These are phyloP conservation scores for Xylaria curta DNA, from an alignment of 495 filamentous ascomycete species.

Conservation along the genomic window DNA sequence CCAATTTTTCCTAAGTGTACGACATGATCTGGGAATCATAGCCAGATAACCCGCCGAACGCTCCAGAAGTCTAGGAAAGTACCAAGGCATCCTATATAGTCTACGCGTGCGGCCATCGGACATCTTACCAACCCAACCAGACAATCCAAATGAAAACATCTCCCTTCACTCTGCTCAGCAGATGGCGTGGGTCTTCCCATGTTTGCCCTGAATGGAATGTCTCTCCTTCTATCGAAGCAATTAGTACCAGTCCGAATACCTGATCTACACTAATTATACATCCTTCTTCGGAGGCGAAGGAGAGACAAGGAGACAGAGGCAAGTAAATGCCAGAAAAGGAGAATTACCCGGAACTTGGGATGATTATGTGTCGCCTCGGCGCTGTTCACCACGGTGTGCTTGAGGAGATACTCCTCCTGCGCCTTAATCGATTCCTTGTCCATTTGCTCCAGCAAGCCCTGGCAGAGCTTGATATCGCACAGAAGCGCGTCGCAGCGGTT, in stretches of 20 bases:
- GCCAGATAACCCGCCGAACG: constrained; percentile 2
- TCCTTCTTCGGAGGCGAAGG: too few species aligned
- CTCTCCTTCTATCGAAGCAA: constrained; percentile 63
- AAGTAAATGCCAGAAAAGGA: not conserved
- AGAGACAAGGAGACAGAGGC: not conserved
- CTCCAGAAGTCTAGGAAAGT: constrained; percentile 10
- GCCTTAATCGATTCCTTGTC: constrained; percentile 69
- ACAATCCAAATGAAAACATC: not conserved
- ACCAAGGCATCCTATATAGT: constrained; percentile 9
- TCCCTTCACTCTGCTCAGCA: constrained; percentile 55
- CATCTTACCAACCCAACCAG: not conserved
- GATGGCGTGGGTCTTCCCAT: constrained; percentile 84
- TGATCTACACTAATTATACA: not conserved
- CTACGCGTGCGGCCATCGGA: constrained; percentile 10
- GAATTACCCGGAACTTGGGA: constrained; percentile 61
- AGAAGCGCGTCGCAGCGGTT: constrained; percentile 76
- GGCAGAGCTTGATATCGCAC: constrained; percentile 72
- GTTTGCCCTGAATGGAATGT: constrained; percentile 86
- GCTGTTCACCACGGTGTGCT: constrained; percentile 60
- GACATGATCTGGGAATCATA: not conserved
- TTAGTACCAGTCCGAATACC: not conserved
- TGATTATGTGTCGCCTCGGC: constrained; percentile 66
- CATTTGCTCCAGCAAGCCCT: constrained; percentile 73
- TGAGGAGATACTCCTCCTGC: constrained; percentile 68
- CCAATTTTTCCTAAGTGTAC: not conserved